phyloP scores from a whole-genome alignment of 2,329 filamentous ascomycete genomes.

The Botrytis paeoniae region DNA sequence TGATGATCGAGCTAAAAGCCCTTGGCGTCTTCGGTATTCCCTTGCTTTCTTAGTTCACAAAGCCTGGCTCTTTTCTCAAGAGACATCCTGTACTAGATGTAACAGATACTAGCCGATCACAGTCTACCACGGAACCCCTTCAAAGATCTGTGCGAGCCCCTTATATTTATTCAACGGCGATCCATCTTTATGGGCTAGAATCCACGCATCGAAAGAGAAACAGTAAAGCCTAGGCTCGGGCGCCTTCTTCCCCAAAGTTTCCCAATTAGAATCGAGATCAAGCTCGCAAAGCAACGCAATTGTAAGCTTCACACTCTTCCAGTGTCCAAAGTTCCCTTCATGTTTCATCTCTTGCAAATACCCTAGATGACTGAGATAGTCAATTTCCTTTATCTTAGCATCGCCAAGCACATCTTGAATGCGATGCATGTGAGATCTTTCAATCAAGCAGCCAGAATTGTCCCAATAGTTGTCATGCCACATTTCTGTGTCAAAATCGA shows the following conservation, averaged over 20 bases:
- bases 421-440: too few relatives aligned
- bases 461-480: not conserved
- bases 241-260: not conserved
- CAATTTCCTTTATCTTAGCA: not conserved
- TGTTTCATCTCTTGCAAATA: not conserved
- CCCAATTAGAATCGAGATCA: not conserved
- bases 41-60: not conserved
- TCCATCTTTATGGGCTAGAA: not conserved
- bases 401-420: not conserved
- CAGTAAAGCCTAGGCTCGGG: not conserved
- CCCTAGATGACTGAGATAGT: too few relatives aligned
- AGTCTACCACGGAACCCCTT: not conserved
- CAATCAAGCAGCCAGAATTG: not conserved
- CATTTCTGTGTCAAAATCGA: not conserved
- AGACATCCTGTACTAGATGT: not conserved
- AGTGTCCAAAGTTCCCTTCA: not conserved
- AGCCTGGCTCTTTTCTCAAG: not conserved
- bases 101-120: not conserved
- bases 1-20: not conserved
- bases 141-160: not conserved
- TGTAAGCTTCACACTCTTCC: not conserved
- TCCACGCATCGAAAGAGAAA: not conserved
- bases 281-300: not conserved
- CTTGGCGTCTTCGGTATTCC: accelerated
- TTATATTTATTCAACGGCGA: not conserved